A percentile compares a stretch with the other conserved stretches of the same genome.
phyloP scores from a whole-genome alignment of 129 eudicot genomes.

The Escallonia herrerae region DNA sequence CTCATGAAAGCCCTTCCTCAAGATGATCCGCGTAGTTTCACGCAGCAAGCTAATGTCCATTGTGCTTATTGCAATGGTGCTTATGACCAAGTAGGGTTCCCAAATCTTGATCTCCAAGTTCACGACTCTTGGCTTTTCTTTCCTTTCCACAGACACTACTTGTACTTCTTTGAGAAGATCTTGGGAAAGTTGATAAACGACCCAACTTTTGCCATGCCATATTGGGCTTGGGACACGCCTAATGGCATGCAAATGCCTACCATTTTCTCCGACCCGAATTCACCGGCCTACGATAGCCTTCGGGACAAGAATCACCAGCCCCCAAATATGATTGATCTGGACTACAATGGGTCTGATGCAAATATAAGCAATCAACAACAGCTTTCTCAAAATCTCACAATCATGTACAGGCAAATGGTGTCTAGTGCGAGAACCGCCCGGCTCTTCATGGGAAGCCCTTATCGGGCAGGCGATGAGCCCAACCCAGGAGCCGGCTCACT shows the following conservation, averaged over 20 bases:
- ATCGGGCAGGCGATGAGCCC: conserved; percentile 21
- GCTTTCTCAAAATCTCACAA: conserved; percentile 24
- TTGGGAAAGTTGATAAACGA: conserved; percentile 32
- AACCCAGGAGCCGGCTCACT: conserved; percentile 29
- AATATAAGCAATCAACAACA: conserved; percentile 6
- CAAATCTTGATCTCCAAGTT: conserved; percentile 24
- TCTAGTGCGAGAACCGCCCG: conserved; percentile 22
- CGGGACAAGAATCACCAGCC: conserved; percentile 41
- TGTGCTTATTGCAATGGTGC: conserved; percentile 43
- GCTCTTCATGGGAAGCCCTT: conserved; percentile 35
- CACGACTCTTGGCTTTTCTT: conserved; percentile 46
- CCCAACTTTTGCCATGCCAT: conserved; percentile 47
- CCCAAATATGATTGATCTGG: conserved; percentile 29
- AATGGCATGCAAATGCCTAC: conserved; percentile 43
- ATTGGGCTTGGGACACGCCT: conserved; percentile 49
- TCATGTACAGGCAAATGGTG: conserved; percentile 54
- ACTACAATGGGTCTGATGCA: conserved; percentile 20
- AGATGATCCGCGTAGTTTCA: conserved; percentile 37
- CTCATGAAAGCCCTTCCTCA: conserved; percentile 34
- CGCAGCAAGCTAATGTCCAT: conserved; percentile 36
- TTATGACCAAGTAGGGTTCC: conserved; percentile 31
- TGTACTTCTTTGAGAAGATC: conserved; percentile 36
- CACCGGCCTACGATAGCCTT: conserved; percentile 26
- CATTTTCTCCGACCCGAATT: conserved; percentile 18
- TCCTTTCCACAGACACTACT: conserved; percentile 44